Evolutionary conservation across 2,329 filamentous ascomycete genomes (phyloP), one percentile per base, ranked within the genome.

Genomic region (Talaromyces atroroseus): DNA sequence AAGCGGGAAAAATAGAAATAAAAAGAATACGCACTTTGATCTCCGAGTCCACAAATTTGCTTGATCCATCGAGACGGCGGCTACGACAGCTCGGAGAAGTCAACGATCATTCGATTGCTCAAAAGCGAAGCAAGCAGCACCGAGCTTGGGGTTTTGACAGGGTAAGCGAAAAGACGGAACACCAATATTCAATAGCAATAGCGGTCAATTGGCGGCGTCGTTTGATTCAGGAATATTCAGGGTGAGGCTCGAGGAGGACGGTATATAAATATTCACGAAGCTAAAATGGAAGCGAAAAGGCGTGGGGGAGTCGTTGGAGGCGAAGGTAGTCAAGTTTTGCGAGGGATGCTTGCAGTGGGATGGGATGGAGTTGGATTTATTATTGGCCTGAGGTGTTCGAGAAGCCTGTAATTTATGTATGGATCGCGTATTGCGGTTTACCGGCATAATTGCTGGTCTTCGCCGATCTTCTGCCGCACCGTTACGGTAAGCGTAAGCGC

Each of bases 21-120:
- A 38, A 23, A 51, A 23, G n/a, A 24, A 26, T 26, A 70, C 75
- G 65, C 67, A 78, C 76, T 78, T 78, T 61, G 74, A 73, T 67
- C 75, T 73, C 64, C 75, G 71, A 65, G 73, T 78, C 76, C 76
- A 78, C 68, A 76, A 65, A 67, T 77, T 77, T 69, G 75, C 75
- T 71, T 76, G 76, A 73, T 77, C 75, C 75, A 77, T 77, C 65
- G 68, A 67, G 64, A 66, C 65, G 64, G 65, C 61, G 67, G 61
- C 64, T 64, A 61, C 65, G 64, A 65, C 64, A 63, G 68, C 68
- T 68, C 67, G 65, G 61, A 65, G 67, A 66, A 64, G 47, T 59
- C 64, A 71, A 66, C 68, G 66, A 63, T 71, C 70, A 72, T 72
- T 65, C 66, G 70, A 62, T 62, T 54, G 51, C 29, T 53, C 23